These are phyloP conservation scores for Fremontodendron californicum DNA, from an alignment of 345 rosid genomes.

Conservation along the genomic window DNA sequence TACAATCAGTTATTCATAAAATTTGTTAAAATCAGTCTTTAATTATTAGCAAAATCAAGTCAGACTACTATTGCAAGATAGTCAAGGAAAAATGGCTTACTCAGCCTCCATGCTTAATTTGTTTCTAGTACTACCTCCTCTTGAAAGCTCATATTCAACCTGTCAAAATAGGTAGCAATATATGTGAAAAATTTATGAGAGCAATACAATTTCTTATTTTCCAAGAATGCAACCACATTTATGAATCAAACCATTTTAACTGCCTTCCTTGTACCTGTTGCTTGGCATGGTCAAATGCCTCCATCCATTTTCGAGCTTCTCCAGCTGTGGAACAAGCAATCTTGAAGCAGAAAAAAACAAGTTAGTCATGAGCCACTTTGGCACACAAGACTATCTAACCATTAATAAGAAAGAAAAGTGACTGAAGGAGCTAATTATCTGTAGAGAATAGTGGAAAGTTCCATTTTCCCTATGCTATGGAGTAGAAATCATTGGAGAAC, in stretches of 20 bases:
- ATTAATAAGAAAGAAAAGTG: not conserved
- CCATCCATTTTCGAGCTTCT: conserved; percentile 83
- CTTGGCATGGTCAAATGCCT: conserved; percentile 93
- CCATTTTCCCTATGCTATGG: not conserved
- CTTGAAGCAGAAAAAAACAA: conserved; percentile 38
- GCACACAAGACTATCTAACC: not conserved
- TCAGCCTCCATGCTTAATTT: conserved; percentile 73
- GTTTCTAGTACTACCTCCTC: conserved; percentile 59
- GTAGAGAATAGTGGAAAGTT: not conserved
- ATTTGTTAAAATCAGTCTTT: not conserved
- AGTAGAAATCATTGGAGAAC: not conserved
- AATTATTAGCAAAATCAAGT: not conserved
- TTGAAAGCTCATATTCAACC: conserved; percentile 75
- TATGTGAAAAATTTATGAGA: not conserved
- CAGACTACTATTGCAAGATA: conserved; percentile 11
- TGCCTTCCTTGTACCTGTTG: conserved; percentile 58
- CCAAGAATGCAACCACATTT: not conserved
- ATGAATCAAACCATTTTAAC: not conserved
- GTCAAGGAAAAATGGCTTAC: conserved; percentile 43
- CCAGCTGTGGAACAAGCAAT: conserved; percentile 91
- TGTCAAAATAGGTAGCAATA: conserved; percentile 29
- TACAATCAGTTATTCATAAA: not conserved
- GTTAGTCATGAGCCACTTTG: not conserved
- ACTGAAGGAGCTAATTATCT: not conserved
- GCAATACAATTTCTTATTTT: not conserved